Evolutionary conservation across 1,284 basidiomycete species (phyloP).

Genomic region (Apiotrichum gracile): DNA sequence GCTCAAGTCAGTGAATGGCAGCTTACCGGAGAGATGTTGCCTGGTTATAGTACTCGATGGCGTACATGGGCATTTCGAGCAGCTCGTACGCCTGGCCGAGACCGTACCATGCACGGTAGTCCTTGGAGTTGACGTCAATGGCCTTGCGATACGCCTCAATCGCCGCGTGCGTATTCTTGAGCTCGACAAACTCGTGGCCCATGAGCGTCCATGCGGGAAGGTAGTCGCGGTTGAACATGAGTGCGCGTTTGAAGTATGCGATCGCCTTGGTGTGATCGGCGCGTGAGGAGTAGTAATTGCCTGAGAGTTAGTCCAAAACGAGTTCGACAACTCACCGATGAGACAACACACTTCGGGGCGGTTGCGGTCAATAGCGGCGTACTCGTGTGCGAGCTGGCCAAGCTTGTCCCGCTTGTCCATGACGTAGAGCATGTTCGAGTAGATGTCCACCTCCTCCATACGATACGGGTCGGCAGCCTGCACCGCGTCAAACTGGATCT

Average conservation of each 20-base stretch:
- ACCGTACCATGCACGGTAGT: conserved; percentile 97
- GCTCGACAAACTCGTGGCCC: conserved; percentile 97
- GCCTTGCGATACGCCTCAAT: conserved; percentile 96
- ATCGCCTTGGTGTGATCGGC: conserved; percentile 93
- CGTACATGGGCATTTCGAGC: conserved; percentile 92
- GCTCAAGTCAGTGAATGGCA: neutral
- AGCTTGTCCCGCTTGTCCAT: conserved; percentile 82
- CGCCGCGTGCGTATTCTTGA: conserved; percentile 98
- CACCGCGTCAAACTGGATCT: conserved; percentile 74
- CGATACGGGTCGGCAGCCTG: conserved; percentile 76
- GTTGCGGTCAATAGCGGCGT: conserved; percentile 77
- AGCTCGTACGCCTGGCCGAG: conserved; percentile 97
- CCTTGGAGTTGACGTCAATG: conserved; percentile 91
- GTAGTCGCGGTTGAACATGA: conserved; percentile 88
- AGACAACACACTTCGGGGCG: conserved; percentile 91
- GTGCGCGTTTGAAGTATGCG: conserved; percentile 88
- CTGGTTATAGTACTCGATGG: conserved; percentile 92
- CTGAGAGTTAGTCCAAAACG: conserved; percentile 47
- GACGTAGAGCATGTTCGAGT: conserved; percentile 95
- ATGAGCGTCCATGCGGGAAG: conserved; percentile 98
- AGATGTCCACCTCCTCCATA: conserved; percentile 92
- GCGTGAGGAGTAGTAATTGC: conserved; percentile 92
- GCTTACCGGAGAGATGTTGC: conserved; percentile 83
- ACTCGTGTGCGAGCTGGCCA: conserved; percentile 87
- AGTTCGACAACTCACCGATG: conserved; percentile 60